These are phyloP conservation scores for Dryadomyces quercivorus DNA, from an alignment of 2,329 filamentous ascomycete species.

Conservation along the genomic window DNA sequence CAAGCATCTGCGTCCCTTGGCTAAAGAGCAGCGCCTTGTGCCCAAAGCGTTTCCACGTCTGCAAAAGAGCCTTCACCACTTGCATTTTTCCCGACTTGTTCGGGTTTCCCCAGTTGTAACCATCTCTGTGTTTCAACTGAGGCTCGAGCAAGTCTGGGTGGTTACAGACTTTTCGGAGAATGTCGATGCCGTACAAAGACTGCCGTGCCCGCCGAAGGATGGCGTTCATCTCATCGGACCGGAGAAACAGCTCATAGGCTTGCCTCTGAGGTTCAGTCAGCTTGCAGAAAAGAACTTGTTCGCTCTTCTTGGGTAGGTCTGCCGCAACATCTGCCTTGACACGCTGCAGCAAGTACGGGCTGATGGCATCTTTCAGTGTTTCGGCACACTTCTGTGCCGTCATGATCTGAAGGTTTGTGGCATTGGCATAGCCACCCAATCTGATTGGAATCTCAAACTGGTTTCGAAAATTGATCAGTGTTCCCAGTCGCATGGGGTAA, in stretches of 20 bases:
- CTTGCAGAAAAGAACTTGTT: constrained; percentile 93
- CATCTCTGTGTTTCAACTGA: constrained; percentile 37
- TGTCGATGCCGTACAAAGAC: constrained; percentile 80
- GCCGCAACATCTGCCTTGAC: constrained; percentile 90
- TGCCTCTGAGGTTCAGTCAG: constrained; percentile 67
- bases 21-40: constrained; percentile 92
- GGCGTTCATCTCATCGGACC: constrained; percentile 72
- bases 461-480: constrained; percentile 76
- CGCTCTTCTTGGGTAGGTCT: constrained; percentile 88
- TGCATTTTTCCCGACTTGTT: constrained; percentile 90
- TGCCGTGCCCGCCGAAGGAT: constrained; percentile 67
- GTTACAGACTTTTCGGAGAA: constrained; percentile 92
- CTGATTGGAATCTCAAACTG: constrained; percentile 92
- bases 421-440: constrained; percentile 88
- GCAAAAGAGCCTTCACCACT: constrained; percentile 75
- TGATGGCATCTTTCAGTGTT: constrained; percentile 85
- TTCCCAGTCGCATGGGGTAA: constrained; percentile 90
- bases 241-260: constrained; percentile 70
- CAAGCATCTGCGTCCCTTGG: constrained; percentile 88
- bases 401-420: constrained; percentile 85
- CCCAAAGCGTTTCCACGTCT: constrained; percentile 78
- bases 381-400: constrained; percentile 91
- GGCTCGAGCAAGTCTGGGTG: constrained; percentile 80
- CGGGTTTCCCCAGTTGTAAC: constrained; percentile 66
- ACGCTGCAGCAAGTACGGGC: constrained; percentile 81